Conservation (phyloP, 2,329 filamentous ascomycete genomes). For the Trichoderma gracile region DNA sequence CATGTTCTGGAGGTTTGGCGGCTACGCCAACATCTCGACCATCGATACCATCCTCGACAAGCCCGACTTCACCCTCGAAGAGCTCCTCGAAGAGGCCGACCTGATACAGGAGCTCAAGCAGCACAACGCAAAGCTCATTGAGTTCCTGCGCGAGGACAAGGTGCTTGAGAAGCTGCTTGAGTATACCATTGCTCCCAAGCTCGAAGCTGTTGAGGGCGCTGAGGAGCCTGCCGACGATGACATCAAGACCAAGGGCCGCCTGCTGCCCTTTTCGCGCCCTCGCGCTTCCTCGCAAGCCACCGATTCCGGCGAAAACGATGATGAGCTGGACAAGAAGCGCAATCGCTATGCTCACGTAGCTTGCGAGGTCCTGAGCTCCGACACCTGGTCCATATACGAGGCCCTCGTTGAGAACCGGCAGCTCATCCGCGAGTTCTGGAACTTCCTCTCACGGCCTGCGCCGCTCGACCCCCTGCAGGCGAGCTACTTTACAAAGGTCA, state of each 20-base stretch:
- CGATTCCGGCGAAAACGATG: conserved; percentile 55
- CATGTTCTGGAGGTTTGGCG: conserved; percentile 99
- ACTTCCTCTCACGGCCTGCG: conserved; percentile 78
- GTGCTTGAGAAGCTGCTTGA: conserved; percentile 83
- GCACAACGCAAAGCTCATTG: conserved; percentile 95
- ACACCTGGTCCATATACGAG: conserved; percentile 96
- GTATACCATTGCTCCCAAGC: conserved; percentile 83
- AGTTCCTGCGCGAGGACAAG: conserved; percentile 86
- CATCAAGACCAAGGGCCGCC: conserved; percentile 48
- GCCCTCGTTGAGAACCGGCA: conserved; percentile 82
- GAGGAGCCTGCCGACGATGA: conserved; percentile 54
- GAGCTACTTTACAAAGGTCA: conserved; percentile 98
- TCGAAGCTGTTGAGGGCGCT: conserved; percentile 56
- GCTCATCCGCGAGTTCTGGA: conserved; percentile 83
- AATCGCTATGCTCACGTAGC: conserved; percentile 93
- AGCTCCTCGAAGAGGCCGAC: conserved; percentile 93
- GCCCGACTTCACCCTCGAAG: conserved; percentile 91
- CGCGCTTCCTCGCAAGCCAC: conserved; percentile 55
- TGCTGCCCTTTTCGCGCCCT: conserved; percentile 52
- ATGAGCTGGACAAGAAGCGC: conserved; percentile 85
- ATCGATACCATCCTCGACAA: conserved; percentile 97
- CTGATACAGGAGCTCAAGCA: conserved; percentile 97
- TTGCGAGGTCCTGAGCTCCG: conserved; percentile 89
- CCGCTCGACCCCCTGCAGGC: conserved; percentile 91
- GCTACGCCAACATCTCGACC: conserved; percentile 94